Conservation (phyloP, 805 yeast genomes). For the Saccharomycopsis sp. region DNA sequence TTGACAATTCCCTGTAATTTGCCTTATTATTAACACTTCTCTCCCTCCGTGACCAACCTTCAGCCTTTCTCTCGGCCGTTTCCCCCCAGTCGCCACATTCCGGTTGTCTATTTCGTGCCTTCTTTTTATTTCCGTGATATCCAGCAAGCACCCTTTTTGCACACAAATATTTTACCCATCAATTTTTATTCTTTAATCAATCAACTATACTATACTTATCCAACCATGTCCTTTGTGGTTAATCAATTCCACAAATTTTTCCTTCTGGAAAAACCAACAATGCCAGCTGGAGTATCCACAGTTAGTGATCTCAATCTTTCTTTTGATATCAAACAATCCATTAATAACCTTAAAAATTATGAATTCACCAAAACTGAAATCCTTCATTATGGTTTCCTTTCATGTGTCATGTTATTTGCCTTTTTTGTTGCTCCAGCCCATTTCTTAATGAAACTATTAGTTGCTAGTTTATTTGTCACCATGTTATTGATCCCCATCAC, state of each 20-base stretch:
- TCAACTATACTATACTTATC: too few species aligned
- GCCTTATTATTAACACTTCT: too few species aligned
- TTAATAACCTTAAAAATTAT: constrained; percentile 33
- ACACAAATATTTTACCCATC: too few species aligned
- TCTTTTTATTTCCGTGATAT: too few species aligned
- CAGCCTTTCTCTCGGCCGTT: too few species aligned
- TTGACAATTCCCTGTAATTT: too few species aligned
- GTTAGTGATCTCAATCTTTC: constrained; percentile 43
- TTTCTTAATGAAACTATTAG: constrained; percentile 27
- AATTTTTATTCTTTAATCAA: too few species aligned
- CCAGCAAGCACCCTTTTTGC: too few species aligned
- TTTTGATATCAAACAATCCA: constrained; percentile 32
- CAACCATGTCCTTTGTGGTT: too few species aligned
- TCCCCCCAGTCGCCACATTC: too few species aligned
- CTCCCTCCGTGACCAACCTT: too few species aligned
- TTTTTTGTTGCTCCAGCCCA: constrained; percentile 48
- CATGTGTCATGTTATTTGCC: constrained; percentile 46
- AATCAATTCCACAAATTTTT: constrained; percentile 39
- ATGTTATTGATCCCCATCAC: constrained; percentile 62
- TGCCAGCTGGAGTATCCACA: constrained; percentile 31
- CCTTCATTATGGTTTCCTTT: constrained; percentile 38
- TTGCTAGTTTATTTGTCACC: constrained; percentile 30
- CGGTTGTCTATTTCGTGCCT: too few species aligned
- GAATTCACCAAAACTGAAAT: constrained; percentile 39
- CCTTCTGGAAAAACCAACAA: constrained; percentile 35